phyloP scores from a whole-genome alignment of 2,329 filamentous ascomycete species.

The Paecilomyces dactylethromorphus region DNA sequence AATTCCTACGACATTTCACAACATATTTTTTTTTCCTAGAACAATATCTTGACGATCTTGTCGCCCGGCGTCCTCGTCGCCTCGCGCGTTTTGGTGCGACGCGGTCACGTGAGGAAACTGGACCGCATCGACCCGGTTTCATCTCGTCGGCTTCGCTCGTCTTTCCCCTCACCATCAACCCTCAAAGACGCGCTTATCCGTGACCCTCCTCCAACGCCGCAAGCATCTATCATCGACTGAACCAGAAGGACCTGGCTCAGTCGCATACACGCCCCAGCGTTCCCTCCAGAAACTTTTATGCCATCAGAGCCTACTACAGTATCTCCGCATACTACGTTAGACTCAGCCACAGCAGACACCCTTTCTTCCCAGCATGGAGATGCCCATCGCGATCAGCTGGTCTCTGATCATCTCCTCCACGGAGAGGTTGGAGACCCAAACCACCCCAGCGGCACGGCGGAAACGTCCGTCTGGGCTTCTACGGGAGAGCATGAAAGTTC shows the following conservation, averaged over 20 bases:
- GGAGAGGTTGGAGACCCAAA: constrained; percentile 31
- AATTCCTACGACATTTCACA: not conserved
- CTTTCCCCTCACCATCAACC: constrained; percentile 2
- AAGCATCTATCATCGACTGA: constrained; percentile 37
- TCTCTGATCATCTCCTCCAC: constrained; percentile 37
- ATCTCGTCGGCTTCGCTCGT: not conserved
- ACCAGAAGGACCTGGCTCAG: constrained; percentile 49
- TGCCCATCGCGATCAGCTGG: constrained; percentile 37
- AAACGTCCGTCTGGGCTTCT: constrained; percentile 16
- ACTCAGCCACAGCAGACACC: constrained; percentile 29
- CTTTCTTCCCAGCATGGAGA: constrained; percentile 55
- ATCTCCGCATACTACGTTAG: constrained; percentile 39
- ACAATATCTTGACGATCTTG: not conserved
- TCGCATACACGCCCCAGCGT: constrained; percentile 33
- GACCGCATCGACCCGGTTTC: not conserved
- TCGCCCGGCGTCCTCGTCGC: not conserved
- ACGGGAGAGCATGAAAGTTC: constrained; percentile 13
- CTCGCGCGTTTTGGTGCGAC: not conserved
- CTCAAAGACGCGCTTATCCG: not conserved
- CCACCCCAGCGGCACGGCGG: constrained; percentile 15
- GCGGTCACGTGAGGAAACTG: constrained; percentile 7
- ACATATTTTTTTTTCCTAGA: not conserved
- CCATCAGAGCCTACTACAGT: constrained; percentile 52
- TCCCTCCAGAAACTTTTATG: constrained; percentile 52
- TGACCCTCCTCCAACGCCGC: not conserved